Base-by-base conservation (phyloP, 169 alveolate species). In the Plasmodium falciparum region DNA sequence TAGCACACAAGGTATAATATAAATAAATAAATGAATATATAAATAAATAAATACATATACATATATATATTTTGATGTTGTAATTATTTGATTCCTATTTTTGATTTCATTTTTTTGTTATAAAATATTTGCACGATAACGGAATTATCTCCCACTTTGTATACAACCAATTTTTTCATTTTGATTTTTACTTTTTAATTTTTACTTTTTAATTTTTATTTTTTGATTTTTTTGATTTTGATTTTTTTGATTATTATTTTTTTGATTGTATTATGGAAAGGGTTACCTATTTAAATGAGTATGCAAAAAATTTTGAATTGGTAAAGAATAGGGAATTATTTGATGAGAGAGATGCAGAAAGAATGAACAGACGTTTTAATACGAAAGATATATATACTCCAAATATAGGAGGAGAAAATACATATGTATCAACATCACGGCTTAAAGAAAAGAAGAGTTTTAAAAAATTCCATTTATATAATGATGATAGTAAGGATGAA, bases 191-290 rank as follows among this genome's bases (percentile, higher is more conserved):
- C 29, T 56, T 13, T 15, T 56, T 56, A 56, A 56, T 11, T 15
- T 54, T 24, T 61, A 9, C 11, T 5, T 61, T 15, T 61, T 33
- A 2, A n/a, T 24, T 24, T 54, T 24, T 61, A 9, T 24, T 5
- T 61, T 15, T 61, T 33, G 2, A 13, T 71, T 43, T 71, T 13
- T 49, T 8, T 13, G 1, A 58, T 29, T 33, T 52, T 17, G 17
- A 26, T 17, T 72, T 33, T 17, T 24, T 52, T 11, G 22, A 56
- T 15, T 45, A 2, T n/a, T 13, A 3, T 24, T 45, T 26, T 24
- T 52, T 56, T 56, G 13, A 8, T 66, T 76, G 58, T 17, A 65
- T 50, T 65, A 76, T 76, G 89, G 75, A 76, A 49, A 59, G 39
- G 33, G 22, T 76, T 58, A 76, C 50, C 52, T 43, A 76, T 43